These are phyloP conservation scores for Eimeria falciformis DNA, from an alignment of 169 alveolate species.

Conservation along the genomic window DNA sequence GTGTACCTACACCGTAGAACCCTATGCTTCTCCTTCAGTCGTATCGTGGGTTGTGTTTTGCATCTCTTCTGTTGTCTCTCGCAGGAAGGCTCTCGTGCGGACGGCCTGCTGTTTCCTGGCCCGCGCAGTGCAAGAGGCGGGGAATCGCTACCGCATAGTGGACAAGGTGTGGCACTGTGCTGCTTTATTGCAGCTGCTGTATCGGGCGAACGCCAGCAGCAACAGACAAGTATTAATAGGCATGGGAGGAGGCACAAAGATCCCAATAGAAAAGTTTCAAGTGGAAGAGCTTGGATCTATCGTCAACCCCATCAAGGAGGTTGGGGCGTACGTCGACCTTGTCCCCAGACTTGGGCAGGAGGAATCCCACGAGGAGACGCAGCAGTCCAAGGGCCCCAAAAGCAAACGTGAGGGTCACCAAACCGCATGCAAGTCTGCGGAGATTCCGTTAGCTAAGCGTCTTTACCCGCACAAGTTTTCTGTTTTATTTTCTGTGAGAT, in stretches of 20 bases:
- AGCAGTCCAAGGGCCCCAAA: too few species aligned
- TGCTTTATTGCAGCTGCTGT: constrained; percentile 53
- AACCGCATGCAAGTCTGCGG: too few species aligned
- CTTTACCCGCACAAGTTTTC: too few species aligned
- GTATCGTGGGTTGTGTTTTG: background rate
- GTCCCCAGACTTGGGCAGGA: background rate
- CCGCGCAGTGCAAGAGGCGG: background rate
- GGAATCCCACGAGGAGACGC: too few species aligned
- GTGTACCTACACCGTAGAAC: too few species aligned
- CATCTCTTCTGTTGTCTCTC: background rate
- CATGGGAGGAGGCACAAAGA: background rate
- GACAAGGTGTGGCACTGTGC: constrained; percentile 59
- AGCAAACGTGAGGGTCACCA: too few species aligned
- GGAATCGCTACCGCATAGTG: background rate
- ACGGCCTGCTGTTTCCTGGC: constrained; percentile 7
- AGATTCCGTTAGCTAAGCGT: too few species aligned
- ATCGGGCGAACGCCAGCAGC: constrained; percentile 17
- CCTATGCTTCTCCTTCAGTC: too few species aligned
- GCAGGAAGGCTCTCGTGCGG: constrained; percentile 28
- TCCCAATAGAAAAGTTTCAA: constrained; percentile 52
- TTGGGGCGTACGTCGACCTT: constrained; percentile 3
- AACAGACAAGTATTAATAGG: background rate
- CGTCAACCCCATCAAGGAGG: constrained; percentile 57
- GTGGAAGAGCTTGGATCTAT: background rate
- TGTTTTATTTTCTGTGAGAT: too few species aligned